phyloP scores from a whole-genome alignment of 2,329 filamentous ascomycete species.

The Botrytis fabae region DNA sequence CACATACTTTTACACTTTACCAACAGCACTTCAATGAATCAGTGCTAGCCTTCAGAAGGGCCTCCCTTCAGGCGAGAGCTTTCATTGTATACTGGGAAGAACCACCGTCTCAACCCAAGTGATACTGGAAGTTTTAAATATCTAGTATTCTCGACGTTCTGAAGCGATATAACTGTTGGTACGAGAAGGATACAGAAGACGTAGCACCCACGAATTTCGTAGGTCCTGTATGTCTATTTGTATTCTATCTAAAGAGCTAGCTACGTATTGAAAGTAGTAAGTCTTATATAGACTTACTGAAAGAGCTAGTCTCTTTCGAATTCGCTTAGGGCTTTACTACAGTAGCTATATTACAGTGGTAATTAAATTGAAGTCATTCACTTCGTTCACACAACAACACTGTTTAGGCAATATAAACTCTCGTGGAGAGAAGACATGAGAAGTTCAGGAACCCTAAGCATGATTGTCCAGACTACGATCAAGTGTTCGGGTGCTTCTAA shows the following conservation, averaged over 20 bases:
- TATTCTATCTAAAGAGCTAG: too few species aligned
- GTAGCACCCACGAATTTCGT: too few species aligned
- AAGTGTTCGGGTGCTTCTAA: neutral
- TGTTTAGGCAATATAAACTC: too few species aligned
- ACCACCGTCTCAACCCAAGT: neutral
- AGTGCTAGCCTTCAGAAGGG: neutral
- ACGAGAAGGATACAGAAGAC: too few species aligned
- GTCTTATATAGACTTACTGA: too few species aligned
- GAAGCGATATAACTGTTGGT: neutral
- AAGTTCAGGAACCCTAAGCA: neutral
- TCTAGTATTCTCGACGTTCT: neutral
- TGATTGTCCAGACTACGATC: neutral
- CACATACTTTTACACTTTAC: neutral
- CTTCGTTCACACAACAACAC: too few species aligned
- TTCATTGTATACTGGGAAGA: neutral
- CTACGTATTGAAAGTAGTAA: too few species aligned
- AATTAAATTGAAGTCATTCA: too few species aligned
- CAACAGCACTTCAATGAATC: neutral
- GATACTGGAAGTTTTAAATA: neutral
- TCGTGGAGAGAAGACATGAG: neutral
- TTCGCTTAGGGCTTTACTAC: too few species aligned
- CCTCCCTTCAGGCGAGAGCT: neutral
- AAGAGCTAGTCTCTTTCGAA: too few species aligned
- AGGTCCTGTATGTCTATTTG: too few species aligned
- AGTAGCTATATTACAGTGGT: too few species aligned